phyloP scores from a whole-genome alignment of 495 filamentous ascomycete genomes.

The Penicillium alfredii region DNA sequence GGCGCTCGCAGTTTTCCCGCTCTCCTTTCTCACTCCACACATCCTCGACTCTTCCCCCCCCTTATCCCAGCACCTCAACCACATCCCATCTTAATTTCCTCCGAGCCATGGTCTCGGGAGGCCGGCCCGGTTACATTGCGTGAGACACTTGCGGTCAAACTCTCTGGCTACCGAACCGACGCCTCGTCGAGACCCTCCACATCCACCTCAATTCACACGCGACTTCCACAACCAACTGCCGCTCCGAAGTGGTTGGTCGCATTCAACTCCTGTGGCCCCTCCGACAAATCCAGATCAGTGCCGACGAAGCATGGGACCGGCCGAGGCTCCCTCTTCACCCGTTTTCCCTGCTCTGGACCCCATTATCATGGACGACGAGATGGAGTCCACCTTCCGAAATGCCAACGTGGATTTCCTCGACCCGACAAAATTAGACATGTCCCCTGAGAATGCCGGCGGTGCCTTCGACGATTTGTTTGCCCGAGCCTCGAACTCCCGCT shows the following conservation, averaged over 20 bases:
- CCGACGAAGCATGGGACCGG: slow-evolving; percentile 39
- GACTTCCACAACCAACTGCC: no score
- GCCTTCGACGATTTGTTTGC: slow-evolving; percentile 43
- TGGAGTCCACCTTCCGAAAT: slow-evolving; percentile 38
- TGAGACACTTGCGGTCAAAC: slow-evolving; percentile 4
- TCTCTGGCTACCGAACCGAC: no score
- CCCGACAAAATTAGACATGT: slow-evolving; percentile 30
- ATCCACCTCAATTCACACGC: slow-evolving; percentile 14
- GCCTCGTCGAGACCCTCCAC: no score
- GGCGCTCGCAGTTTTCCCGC: slow-evolving; percentile 20
- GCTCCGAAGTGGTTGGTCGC: slow-evolving; percentile 11
- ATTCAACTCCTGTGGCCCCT: slow-evolving; percentile 4
- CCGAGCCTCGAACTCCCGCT: slow-evolving; percentile 25
- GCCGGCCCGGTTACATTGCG: slow-evolving; percentile 16
- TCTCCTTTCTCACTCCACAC: slow-evolving; percentile 27
- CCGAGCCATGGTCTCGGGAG: slow-evolving; percentile 24
- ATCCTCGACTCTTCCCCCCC: slow-evolving; percentile 19
- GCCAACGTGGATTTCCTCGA: slow-evolving; percentile 42
- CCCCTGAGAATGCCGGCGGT: slow-evolving; percentile 33
- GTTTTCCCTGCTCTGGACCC: slow-evolving; percentile 39
- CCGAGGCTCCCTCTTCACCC: slow-evolving; percentile 36
- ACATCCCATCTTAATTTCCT: slow-evolving; percentile 1
- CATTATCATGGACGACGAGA: slow-evolving; percentile 43
- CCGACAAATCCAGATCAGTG: no score
- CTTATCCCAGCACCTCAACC: slow-evolving; percentile 7